phyloP scores from a whole-genome alignment of 2,329 filamentous ascomycete species.

The Zalaria sp. region DNA sequence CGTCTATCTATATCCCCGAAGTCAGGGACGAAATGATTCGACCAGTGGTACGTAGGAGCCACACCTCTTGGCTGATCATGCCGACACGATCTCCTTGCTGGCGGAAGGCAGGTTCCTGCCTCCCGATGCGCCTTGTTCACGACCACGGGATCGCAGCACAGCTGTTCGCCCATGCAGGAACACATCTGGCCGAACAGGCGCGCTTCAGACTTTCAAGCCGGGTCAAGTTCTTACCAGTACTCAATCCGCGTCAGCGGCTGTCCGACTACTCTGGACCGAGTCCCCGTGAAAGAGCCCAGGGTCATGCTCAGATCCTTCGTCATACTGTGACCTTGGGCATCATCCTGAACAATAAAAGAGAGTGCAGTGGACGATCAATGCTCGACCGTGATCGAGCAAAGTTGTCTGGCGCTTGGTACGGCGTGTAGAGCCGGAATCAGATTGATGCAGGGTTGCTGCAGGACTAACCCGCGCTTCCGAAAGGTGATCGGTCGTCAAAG shows the following conservation, averaged over 20 bases:
- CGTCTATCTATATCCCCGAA: background rate
- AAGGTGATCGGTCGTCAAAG: background rate
- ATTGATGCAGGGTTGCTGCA: background rate
- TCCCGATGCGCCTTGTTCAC: background rate
- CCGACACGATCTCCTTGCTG: background rate
- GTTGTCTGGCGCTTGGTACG: background rate
- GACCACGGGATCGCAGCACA: background rate
- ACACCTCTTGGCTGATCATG: background rate
- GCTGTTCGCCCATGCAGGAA: background rate
- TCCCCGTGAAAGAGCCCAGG: too few species aligned
- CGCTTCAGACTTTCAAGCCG: background rate
- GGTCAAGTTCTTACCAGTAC: background rate
- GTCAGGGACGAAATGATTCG: background rate
- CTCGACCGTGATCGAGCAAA: background rate
- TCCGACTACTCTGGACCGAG: background rate
- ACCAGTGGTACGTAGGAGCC: background rate
- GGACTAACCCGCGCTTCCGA: background rate
- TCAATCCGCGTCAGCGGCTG: background rate
- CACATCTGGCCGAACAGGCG: background rate
- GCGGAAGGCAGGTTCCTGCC: background rate
- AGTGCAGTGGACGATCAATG: background rate
- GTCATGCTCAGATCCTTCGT: too few species aligned
- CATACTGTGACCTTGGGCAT: slow-evolving; percentile 10
- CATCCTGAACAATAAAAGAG: slow-evolving; percentile 16
- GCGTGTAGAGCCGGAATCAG: background rate